Base-by-base conservation (phyloP, 768 basidiomycete genomes). In the Macrolepiota dolichaula region DNA sequence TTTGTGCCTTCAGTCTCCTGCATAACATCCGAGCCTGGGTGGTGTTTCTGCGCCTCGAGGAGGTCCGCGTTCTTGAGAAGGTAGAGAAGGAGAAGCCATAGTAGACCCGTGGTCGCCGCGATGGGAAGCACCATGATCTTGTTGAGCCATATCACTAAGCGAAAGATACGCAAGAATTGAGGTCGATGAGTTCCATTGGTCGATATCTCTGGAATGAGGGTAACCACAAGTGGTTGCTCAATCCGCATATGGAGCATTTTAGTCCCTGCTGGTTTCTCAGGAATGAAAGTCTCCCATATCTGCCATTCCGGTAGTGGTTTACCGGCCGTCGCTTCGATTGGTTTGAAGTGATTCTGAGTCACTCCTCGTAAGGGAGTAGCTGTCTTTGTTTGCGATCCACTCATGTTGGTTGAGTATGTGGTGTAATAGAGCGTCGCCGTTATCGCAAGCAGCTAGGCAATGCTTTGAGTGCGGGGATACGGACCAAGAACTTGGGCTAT, bases 41-140 rank as follows among this genome's bases (percentile, higher is more conserved):
- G 81, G 68, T 89, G 81, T 42, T 88, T 81, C 67, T 95, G 93
- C 2, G 92, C 90, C 67, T 95, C 95, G 37, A 97, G 80, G 0
- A 95, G 83, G 61, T 99, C 95, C 0, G 93, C 86, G 65, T 96
- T 89, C 76, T 96, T 96, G 63, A 98, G 77, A 1, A 99, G 80
- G 70, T 95, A 95, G 10, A 93, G 78, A 7, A 96, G 77, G 11
- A 98, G 74, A 7, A 83, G 80, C 71, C 91, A 98, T 10, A 98
- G 78, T 3, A 82, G 72, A 25, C 81, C 74, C 6, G 89, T 91
- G 0, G 96, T 96, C 4, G 79, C 79, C 7, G 85, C 82, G 69
- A 97, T 96, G 0, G 96, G 96, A 0, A 95, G 72, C 1, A 93
- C 76, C 71, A 98, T 85, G 63, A 96, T 89, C 73, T 91, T 92